Percentiles rank a stretch among this genome's conserved stretches.
phyloP scores from a whole-genome alignment of 225 moss, liverwort and hornwort species.

The Polytrichum commune region DNA sequence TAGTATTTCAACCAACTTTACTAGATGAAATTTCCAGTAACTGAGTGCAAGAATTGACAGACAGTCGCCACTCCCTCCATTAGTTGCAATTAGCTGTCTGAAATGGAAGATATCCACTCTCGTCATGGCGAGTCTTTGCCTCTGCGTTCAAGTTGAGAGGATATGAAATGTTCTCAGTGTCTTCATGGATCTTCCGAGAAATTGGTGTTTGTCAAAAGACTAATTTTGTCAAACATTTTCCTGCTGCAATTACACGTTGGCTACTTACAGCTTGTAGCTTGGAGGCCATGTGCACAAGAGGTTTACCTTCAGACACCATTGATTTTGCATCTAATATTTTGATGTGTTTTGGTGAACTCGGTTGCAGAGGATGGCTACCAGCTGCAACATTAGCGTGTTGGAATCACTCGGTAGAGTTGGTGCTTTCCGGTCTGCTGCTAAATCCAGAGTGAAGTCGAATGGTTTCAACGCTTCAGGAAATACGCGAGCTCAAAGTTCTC shows the following conservation, averaged over 20 bases:
- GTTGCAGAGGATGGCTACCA: constrained; percentile 31
- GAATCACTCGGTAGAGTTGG: constrained; percentile 30
- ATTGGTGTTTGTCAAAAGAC: no score
- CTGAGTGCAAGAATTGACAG: no score
- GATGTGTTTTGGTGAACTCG: background rate
- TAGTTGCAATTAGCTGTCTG: no score
- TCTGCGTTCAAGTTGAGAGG: no score
- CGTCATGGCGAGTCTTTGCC: no score
- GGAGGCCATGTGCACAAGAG: constrained; percentile 4
- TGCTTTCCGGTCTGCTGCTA: constrained; percentile 31
- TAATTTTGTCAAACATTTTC: background rate
- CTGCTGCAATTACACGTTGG: background rate
- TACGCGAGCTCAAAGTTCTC: constrained; percentile 9
- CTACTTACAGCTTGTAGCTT: background rate
- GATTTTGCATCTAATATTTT: background rate
- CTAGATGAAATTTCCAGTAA: no score
- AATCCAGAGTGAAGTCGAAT: constrained; percentile 21
- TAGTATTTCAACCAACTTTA: no score
- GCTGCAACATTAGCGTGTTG: constrained; percentile 23
- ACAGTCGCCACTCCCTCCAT: no score
- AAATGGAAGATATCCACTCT: no score
- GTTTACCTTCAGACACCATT: background rate
- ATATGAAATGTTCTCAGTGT: no score
- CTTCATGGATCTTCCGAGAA: no score
- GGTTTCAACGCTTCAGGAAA: background rate